Percentiles rank a stretch among this genome's conserved stretches.
phyloP scores from a whole-genome alignment of 352 stramenopile genomes.

The Globisporangium radiosum region DNA sequence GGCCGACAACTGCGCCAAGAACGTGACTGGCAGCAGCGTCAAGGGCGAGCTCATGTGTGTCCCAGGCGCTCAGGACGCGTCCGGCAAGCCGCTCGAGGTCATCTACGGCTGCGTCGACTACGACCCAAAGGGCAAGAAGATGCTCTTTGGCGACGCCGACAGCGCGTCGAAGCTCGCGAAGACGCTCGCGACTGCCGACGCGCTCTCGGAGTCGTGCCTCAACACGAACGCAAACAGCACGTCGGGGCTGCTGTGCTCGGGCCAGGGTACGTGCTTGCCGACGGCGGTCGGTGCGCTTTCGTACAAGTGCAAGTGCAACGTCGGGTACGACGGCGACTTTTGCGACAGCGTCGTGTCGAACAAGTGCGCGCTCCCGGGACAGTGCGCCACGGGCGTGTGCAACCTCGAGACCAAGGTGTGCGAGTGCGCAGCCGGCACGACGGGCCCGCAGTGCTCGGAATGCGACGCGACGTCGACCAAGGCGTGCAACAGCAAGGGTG shows the following conservation, averaged over 20 bases:
- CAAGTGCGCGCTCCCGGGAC: constrained; percentile 64
- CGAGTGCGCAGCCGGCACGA: constrained; percentile 56
- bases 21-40: constrained; percentile 30
- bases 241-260: constrained; percentile 42
- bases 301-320: constrained; percentile 68
- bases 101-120: constrained; percentile 75
- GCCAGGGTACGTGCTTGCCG: constrained; percentile 60
- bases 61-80: constrained; percentile 27
- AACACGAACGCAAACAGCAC: constrained; percentile 43
- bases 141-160: constrained; percentile 52
- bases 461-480: constrained; percentile 50
- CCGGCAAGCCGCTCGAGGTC: constrained; percentile 36
- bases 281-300: constrained; percentile 27
- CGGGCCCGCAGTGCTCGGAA: constrained; percentile 61
- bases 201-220: constrained; percentile 36
- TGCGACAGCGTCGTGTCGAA: constrained; percentile 61
- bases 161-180: constrained; percentile 42
- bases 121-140: constrained; percentile 35
- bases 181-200: constrained; percentile 37
- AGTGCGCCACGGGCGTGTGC: constrained; percentile 61
- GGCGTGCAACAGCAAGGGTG: constrained; percentile 57
- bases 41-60: constrained; percentile 57
- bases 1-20: constrained; percentile 47
- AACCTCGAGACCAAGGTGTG: constrained; percentile 63
- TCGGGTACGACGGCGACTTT: constrained; percentile 59